Conservation (phyloP, 306 rosid genomes). For the Begonia loranthoides region DNA sequence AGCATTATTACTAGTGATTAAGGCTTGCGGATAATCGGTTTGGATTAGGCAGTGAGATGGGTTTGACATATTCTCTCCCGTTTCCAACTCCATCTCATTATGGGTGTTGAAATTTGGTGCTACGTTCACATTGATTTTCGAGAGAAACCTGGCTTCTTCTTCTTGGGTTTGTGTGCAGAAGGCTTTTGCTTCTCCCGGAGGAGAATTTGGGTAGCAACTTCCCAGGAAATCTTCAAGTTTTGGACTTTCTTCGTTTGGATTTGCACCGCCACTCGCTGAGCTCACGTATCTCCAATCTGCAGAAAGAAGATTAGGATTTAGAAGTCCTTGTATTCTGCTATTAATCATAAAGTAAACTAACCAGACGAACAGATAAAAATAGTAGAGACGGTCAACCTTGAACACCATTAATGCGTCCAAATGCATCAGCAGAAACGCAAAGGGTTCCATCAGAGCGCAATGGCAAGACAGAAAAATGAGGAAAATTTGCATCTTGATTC, state of each 20-base stretch:
- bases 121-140: neutral
- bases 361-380: constrained; percentile 10
- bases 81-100: neutral
- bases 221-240: constrained; percentile 96
- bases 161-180: constrained; percentile 10
- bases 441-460: constrained; percentile 89
- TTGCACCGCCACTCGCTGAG: constrained; percentile 17
- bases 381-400: neutral
- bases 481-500: constrained; percentile 2
- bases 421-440: constrained; percentile 53
- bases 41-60: neutral
- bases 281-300: constrained; percentile 67
- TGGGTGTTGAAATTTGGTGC: neutral
- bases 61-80: neutral
- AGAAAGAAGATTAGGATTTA: neutral
- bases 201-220: constrained; percentile 57
- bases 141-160: constrained; percentile 11
- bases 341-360: neutral
- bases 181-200: constrained; percentile 29
- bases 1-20: constrained; percentile 17
- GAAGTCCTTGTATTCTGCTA: neutral
- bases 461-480: constrained; percentile 45
- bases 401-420: neutral
- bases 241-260: constrained; percentile 41
- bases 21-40: constrained; percentile 15